A percentile compares a stretch with the other conserved stretches of the same genome.
Conservation (phyloP, 2,329 filamentous ascomycete species). For the Metarhizium sp. region DNA sequence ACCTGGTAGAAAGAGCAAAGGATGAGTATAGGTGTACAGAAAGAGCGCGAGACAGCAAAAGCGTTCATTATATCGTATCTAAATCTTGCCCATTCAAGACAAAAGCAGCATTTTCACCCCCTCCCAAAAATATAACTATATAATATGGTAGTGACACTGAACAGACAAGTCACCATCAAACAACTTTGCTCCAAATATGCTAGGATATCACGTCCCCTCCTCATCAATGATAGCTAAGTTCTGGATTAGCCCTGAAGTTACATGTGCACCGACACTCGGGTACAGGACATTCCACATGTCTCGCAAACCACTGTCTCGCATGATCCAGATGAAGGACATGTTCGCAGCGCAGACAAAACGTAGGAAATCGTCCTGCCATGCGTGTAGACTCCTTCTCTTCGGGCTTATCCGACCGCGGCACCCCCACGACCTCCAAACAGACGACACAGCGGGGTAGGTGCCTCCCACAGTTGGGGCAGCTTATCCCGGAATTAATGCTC, state of each 20-base stretch:
- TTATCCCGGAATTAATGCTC: conserved; percentile 50
- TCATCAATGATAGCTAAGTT: conserved; percentile 40
- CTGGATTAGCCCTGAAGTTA: conserved; percentile 50
- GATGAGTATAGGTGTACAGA: neutral
- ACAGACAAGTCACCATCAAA: neutral
- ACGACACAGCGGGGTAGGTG: conserved; percentile 59
- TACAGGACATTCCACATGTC: conserved; percentile 57
- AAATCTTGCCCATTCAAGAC: neutral
- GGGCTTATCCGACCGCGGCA: conserved; percentile 50
- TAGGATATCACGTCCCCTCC: neutral
- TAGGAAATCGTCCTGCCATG: conserved; percentile 52
- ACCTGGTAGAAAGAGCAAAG: neutral
- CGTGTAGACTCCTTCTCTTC: conserved; percentile 40
- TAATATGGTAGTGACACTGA: neutral
- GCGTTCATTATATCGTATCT: neutral
- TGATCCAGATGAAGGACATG: conserved; percentile 61
- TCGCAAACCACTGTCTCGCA: conserved; percentile 55
- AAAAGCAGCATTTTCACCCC: neutral
- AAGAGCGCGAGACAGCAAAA: neutral
- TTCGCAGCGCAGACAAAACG: conserved; percentile 59
- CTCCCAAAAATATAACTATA: neutral
- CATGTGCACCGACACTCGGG: conserved; percentile 60
- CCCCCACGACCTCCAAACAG: conserved; percentile 57
- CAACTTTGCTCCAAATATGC: neutral
- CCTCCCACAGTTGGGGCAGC: conserved; percentile 57